These are phyloP conservation scores for Fusarium miscanthi DNA, from an alignment of 2,329 filamentous ascomycete genomes.

Conservation along the genomic window DNA sequence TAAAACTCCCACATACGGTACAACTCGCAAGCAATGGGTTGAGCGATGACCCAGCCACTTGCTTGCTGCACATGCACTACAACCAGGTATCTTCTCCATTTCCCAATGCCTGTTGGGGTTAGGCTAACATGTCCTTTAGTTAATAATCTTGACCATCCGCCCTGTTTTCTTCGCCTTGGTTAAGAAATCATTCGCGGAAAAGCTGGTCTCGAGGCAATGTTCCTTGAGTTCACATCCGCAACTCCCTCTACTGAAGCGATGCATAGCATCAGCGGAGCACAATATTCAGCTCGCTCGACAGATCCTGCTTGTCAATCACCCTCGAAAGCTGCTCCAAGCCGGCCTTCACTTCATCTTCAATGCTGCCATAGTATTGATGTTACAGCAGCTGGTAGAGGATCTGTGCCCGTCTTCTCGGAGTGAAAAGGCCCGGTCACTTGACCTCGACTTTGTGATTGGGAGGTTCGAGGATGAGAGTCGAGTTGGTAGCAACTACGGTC, in stretches of 20 bases:
- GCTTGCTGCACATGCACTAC: conserved; percentile 61
- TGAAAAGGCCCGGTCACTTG: conserved; percentile 38
- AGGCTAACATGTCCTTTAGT: conserved; percentile 38
- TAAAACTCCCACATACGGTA: conserved; percentile 52
- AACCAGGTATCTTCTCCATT: conserved; percentile 50
- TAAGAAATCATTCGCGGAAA: conserved; percentile 58
- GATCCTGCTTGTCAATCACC: conserved; percentile 51
- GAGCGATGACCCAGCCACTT: conserved; percentile 56
- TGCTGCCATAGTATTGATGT: conserved; percentile 59
- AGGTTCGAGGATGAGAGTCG: conserved; percentile 55
- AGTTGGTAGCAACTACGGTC: conserved; percentile 53
- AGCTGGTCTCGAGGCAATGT: conserved; percentile 48
- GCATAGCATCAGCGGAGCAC: conserved; percentile 57
- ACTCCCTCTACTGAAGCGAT: conserved; percentile 51
- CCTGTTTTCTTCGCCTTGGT: conserved; percentile 61
- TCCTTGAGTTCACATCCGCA: conserved; percentile 40
- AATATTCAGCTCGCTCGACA: conserved; percentile 59
- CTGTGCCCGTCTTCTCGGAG: conserved; percentile 44
- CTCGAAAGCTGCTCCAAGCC: conserved; percentile 56
- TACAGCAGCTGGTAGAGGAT: conserved; percentile 57
- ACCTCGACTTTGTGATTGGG: conserved; percentile 55
- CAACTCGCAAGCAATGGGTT: conserved; percentile 51
- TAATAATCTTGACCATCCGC: conserved; percentile 60
- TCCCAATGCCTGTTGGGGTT: background rate
- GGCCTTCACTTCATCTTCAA: conserved; percentile 63